Base-by-base conservation (phyloP, 2,329 filamentous ascomycete species). In the Pseudocercospora pini-densiflorae region DNA sequence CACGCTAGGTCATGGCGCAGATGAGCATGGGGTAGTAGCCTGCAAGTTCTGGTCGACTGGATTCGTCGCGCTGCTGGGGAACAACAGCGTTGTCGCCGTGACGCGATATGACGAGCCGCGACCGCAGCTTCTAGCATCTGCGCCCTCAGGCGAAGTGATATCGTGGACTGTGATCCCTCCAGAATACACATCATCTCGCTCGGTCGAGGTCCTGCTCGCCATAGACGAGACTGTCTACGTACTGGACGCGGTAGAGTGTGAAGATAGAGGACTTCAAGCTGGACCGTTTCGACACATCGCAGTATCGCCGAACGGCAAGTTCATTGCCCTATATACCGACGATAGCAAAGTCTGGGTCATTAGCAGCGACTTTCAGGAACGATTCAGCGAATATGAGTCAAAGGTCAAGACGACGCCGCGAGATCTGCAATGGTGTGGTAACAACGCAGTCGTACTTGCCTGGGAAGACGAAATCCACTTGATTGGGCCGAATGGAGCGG, bases 391-490 rank as follows among this genome's bases (percentile, higher is more conserved):
- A 80, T 94, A 98, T 76, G 89, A 97, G 74, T 94, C 94, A 0
- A 90, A 90, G 71, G 94, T 92, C 9, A 91, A 90, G 77, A 97
- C 93, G 5, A 86, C 90, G 1, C 95, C 95, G 3, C 91, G 92
- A 73, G 92, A 95, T 70, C 86, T 99, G 68, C 90, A 95, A 74
- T 99, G 95, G 95, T 99, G 95, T 78, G 95, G 95, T 5, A 94
- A 95, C 74, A 94, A 98, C 79, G 93, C 94, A 14, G 91, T 95
- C 3, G 88, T 97, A 29, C 88, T 99, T 73, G 94, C 94, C 0
- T 99, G 95, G 95, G 95, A 98, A 76, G 95, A 99, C 76, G 95
- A 99, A 78, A 90, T 99, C 3, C 95, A 97, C 76, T 86, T 99
- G 29, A 91, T 99, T 67, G 95, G 94, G 0, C 93, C 93, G 0